These are phyloP conservation scores for Aspergillus sp. DNA, from an alignment of 2,329 filamentous ascomycete genomes.

Conservation along the genomic window DNA sequence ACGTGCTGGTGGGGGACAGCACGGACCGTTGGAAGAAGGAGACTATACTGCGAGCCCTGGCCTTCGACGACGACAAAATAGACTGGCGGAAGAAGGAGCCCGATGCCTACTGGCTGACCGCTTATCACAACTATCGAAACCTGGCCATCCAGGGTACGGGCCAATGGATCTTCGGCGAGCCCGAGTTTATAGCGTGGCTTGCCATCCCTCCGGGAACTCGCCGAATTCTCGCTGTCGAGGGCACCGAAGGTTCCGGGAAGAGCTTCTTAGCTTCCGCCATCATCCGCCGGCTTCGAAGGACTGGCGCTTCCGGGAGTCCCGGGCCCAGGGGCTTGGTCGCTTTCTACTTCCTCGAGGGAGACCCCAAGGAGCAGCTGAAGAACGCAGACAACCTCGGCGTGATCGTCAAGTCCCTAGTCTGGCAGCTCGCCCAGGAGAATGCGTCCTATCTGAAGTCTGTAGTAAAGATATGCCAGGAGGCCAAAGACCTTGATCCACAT, in stretches of 20 bases:
- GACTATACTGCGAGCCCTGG: constrained; percentile 5
- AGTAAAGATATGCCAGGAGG: constrained; percentile 7
- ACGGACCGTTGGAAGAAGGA: constrained; percentile 9
- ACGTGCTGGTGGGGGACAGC: constrained; percentile 8
- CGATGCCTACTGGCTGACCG: constrained; percentile 9
- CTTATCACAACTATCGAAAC: constrained; percentile 10
- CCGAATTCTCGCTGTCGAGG: constrained; percentile 8
- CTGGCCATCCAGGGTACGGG: constrained; percentile 7
- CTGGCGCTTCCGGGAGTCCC: constrained; percentile 4
- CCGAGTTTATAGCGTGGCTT: constrained; percentile 7
- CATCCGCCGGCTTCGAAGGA: constrained; percentile 7
- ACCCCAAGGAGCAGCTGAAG: constrained; percentile 10
- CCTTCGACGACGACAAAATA: constrained; percentile 11
- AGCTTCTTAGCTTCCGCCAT: constrained; percentile 10
- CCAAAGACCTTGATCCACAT: constrained; percentile 9
- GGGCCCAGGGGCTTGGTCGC: constrained; percentile 7
- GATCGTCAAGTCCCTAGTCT: constrained; percentile 10
- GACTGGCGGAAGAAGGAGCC: constrained; percentile 8
- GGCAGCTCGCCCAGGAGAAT: constrained; percentile 11
- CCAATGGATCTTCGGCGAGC: constrained; percentile 10
- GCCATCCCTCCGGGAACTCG: constrained; percentile 1
- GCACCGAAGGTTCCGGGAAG: constrained; percentile 10
- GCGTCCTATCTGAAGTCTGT: constrained; percentile 11
- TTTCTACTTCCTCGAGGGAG: constrained; percentile 12
- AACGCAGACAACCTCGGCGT: constrained; percentile 7